Conservation (phyloP, 352 stramenopile genomes). For the Pythium myriotylum region DNA sequence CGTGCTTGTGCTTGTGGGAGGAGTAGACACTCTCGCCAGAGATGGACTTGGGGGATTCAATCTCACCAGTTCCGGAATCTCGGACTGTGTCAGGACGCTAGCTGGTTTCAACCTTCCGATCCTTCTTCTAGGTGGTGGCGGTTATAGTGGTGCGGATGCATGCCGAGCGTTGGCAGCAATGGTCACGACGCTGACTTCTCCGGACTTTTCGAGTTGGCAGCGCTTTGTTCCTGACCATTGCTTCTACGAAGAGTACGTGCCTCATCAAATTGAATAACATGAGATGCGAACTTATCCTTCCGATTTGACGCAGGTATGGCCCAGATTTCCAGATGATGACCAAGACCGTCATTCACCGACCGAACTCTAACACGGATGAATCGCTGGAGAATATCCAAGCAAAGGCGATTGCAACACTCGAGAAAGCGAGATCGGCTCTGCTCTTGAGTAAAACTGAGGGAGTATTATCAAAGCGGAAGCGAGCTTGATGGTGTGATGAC, state of each 20-base stretch:
- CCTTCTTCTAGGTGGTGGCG: slow-evolving; percentile 63
- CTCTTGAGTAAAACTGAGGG: not conserved
- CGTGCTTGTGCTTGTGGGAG: slow-evolving; percentile 65
- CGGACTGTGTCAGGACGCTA: slow-evolving; percentile 36
- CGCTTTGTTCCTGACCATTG: slow-evolving; percentile 53
- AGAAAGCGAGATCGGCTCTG: slow-evolving; percentile 9
- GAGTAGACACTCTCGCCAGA: slow-evolving; percentile 63
- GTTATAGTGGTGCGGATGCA: slow-evolving; percentile 67
- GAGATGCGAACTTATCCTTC: not conserved
- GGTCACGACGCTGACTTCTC: slow-evolving; percentile 44
- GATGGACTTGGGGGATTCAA: slow-evolving; percentile 53
- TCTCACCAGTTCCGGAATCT: slow-evolving; percentile 43
- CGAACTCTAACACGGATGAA: slow-evolving; percentile 31
- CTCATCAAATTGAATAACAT: not conserved
- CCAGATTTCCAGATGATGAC: slow-evolving; percentile 30
- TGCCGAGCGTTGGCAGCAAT: slow-evolving; percentile 52
- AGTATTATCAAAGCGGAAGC: slow-evolving; percentile 8
- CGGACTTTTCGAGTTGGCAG: slow-evolving; percentile 21
- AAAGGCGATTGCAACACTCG: slow-evolving; percentile 8
- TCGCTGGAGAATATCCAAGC: slow-evolving; percentile 10
- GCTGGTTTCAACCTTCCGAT: slow-evolving; percentile 40
- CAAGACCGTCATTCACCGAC: slow-evolving; percentile 25
- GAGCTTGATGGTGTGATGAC: slow-evolving; percentile 1
- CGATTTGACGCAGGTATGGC: slow-evolving; percentile 10
- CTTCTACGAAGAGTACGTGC: slow-evolving; percentile 53